Conservation (phyloP, 305 asterid species). For the Nicotiana rustica region DNA sequence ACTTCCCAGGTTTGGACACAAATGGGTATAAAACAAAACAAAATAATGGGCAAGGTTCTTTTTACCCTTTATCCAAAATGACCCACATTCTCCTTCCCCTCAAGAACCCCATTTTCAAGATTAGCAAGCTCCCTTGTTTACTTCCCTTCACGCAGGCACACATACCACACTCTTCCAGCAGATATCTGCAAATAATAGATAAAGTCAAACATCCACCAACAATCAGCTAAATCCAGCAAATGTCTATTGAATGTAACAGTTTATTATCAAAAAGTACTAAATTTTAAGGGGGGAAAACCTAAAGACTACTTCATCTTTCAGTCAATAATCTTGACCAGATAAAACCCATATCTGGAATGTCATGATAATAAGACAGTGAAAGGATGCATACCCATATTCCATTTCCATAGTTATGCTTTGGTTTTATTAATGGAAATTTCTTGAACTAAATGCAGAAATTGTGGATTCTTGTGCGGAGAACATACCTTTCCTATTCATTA, state of each 20-base stretch:
- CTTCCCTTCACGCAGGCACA: constrained; percentile 27
- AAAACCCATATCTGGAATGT: constrained; percentile 24
- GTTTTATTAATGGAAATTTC: not conserved
- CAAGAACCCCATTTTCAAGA: constrained; percentile 23
- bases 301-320: not conserved
- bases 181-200: constrained; percentile 17
- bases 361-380: not conserved
- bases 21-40: no score
- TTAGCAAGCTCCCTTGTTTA: not conserved
- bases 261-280: not conserved
- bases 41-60: not conserved
- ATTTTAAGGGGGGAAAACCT: not conserved
- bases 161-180: not conserved
- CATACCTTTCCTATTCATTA: constrained; percentile 17
- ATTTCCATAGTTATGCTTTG: not conserved
- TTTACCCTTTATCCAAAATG: constrained; percentile 27
- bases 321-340: not conserved
- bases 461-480: not conserved
- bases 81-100: constrained; percentile 28
- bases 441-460: not conserved
- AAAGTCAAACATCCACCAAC: constrained; percentile 3
- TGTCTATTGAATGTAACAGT: not conserved
- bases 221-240: constrained; percentile 20
- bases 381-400: not conserved
- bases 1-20: not conserved